phyloP scores from a whole-genome alignment of 331 rosid genomes.

The Ulmus americana region DNA sequence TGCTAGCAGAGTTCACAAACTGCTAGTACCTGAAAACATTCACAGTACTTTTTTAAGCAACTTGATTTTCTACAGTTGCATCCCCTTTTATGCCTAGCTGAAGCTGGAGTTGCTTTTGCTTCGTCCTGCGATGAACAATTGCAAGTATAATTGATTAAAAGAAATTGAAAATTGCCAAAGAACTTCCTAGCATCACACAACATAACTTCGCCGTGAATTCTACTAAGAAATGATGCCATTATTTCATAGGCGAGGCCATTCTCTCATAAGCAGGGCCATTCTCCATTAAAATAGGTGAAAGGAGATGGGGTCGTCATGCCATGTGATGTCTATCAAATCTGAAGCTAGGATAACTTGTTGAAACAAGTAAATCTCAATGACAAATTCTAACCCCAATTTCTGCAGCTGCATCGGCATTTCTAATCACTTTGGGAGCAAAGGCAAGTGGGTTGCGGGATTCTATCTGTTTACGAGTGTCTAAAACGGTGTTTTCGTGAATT shows the following conservation, averaged over 20 bases:
- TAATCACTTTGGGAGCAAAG: slow-evolving; percentile 33
- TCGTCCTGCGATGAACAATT: slow-evolving; percentile 7
- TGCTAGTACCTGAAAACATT: slow-evolving; percentile 27
- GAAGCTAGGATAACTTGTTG: background rate
- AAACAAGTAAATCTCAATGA: background rate
- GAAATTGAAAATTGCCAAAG: background rate
- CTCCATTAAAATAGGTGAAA: background rate
- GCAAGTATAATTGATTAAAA: background rate
- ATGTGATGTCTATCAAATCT: slow-evolving; percentile 9
- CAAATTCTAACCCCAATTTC: slow-evolving; percentile 10
- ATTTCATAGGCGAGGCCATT: background rate
- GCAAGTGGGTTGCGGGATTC: slow-evolving; percentile 33
- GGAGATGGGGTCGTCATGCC: background rate
- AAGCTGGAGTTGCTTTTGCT: slow-evolving; percentile 18
- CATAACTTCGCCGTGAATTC: background rate
- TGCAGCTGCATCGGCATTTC: slow-evolving; percentile 5
- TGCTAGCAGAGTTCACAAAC: background rate
- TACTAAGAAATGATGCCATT: background rate
- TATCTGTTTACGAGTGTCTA: slow-evolving; percentile 27
- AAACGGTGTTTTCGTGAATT: slow-evolving; percentile 16
- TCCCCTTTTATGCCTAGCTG: slow-evolving; percentile 34
- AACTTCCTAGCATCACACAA: slow-evolving; percentile 2
- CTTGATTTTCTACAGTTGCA: slow-evolving; percentile 33
- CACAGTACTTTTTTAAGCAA: slow-evolving; percentile 35
- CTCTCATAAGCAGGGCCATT: background rate